Evolutionary conservation across 169 alveolate species (phyloP).

Genomic region (Plasmodium vivax): DNA sequence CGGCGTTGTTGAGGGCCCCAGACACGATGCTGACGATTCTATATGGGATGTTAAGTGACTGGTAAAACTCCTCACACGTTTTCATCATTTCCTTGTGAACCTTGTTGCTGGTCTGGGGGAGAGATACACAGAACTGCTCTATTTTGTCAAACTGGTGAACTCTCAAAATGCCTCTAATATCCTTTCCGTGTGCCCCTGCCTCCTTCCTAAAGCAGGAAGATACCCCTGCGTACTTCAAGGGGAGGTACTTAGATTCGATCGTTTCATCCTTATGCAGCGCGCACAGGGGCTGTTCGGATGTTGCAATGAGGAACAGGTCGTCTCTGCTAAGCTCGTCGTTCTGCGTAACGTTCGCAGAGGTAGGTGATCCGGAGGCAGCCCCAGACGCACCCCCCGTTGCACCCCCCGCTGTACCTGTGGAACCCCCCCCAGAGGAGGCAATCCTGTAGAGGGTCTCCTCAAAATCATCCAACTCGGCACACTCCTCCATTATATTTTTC

Average conservation of each 20-base stretch:
- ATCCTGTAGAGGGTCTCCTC: conserved; percentile 95
- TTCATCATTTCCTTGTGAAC: conserved; percentile 95
- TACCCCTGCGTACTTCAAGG: conserved; percentile 96
- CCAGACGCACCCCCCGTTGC: background rate
- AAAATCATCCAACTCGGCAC: conserved; percentile 98
- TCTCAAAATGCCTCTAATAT: conserved; percentile 98
- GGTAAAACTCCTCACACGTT: conserved; percentile 96
- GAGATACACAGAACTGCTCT: conserved; percentile 96
- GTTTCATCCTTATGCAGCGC: conserved; percentile 94
- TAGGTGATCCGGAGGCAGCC: background rate
- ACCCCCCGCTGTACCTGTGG: background rate
- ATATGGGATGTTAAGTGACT: conserved; percentile 95
- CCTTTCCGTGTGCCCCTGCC: conserved; percentile 99
- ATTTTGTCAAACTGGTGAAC: conserved; percentile 99
- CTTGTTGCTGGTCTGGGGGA: conserved; percentile 93
- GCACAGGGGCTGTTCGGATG: conserved; percentile 99
- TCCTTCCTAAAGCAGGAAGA: conserved; percentile 99
- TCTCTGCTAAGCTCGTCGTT: conserved; percentile 83
- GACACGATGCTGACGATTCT: conserved; percentile 97
- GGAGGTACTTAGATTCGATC: conserved; percentile 87
- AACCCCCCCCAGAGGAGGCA: conserved; percentile 56
- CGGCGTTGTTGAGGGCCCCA: conserved; percentile 99
- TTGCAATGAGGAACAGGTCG: conserved; percentile 97
- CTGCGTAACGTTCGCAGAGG: conserved; percentile 16
- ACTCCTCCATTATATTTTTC: conserved; percentile 94